phyloP scores from a whole-genome alignment of 1,139 yeast genomes.

The Geotrichum reessii region DNA sequence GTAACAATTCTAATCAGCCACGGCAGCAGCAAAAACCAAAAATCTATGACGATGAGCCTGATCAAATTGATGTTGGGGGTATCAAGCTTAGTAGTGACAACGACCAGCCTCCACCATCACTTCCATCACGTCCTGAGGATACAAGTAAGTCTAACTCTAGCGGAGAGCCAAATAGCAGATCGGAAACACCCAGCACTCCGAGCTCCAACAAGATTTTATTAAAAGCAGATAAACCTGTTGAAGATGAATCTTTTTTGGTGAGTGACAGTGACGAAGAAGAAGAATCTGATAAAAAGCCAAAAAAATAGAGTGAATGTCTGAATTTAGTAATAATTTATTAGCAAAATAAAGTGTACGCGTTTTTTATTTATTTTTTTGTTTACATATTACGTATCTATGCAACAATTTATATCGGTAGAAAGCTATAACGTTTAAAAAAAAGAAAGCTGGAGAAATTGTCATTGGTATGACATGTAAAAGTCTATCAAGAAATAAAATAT shows the following conservation, averaged over 20 bases:
- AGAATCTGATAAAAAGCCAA: slow-evolving; percentile 1
- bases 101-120: neutral
- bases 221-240: slow-evolving; percentile 42
- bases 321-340: neutral
- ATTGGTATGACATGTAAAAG: too few relatives aligned
- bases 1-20: slow-evolving; percentile 27
- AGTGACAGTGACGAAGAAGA: slow-evolving; percentile 71
- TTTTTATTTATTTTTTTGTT: too few relatives aligned
- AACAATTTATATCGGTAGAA: too few relatives aligned
- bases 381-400: too few relatives aligned
- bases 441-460: too few relatives aligned
- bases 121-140: neutral
- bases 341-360: neutral
- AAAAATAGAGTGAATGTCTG: neutral
- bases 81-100: slow-evolving; percentile 5
- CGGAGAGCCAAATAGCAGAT: slow-evolving; percentile 23
- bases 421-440: too few relatives aligned
- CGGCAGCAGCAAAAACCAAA: slow-evolving; percentile 9
- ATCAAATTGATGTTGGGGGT: slow-evolving; percentile 23
- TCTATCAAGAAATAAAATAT: too few relatives aligned
- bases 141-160: slow-evolving; percentile 25
- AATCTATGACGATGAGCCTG: slow-evolving; percentile 18
- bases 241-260: slow-evolving; percentile 62
- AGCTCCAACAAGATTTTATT: slow-evolving; percentile 51
- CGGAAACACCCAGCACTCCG: neutral